Base-by-base conservation (phyloP, 2,329 filamentous ascomycete species). In the Sclerotinia nivalis region DNA sequence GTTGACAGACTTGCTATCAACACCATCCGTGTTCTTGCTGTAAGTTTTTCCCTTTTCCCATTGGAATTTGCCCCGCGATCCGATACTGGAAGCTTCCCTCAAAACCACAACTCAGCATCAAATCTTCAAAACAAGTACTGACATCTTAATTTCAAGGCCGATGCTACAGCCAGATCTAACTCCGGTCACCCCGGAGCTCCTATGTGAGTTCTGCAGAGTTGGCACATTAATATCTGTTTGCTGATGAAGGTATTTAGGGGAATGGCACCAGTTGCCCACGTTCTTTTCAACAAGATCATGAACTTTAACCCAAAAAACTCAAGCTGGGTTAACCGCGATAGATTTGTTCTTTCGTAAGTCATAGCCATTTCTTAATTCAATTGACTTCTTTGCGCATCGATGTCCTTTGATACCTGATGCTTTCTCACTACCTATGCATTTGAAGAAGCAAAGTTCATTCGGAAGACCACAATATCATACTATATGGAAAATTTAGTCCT, bases 281-380 rank as follows among this genome's bases (percentile, higher is more conserved):
- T 98, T 79, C 89, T 99, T 75, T 99, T 93, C 86, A 97, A 97
- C 89, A 96, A 96, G 84, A 96, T 97, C 88, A 93, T 99, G 93
- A 96, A 85, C 82, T 99, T 97, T 89, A 99, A 98, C 91, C 96
- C 96, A 79, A 96, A 97, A 91, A 97, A 97, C 89, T 93, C 96
- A 78, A 87, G 93, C 75, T 99, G 94, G 94, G 80, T 96, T 78
- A 98, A 98, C 89, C 91, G 96, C 80, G 96, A 99, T 84, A 92
- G 96, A 82, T 99, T 99, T 80, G 93, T 99, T 73, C 93, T 99
- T 81, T 99, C 96, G 94, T 97, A 88, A 88, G 94, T 91, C 2
- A 22, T 20, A 50, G 22, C 28, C 12, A 20, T 43, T 45, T 68
- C 12, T 34, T 25, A 25, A 12, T 34, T 5, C 6, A 13, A 28